phyloP scores from a whole-genome alignment of 2,329 filamentous ascomycete genomes.

The Nakataea oryzae region DNA sequence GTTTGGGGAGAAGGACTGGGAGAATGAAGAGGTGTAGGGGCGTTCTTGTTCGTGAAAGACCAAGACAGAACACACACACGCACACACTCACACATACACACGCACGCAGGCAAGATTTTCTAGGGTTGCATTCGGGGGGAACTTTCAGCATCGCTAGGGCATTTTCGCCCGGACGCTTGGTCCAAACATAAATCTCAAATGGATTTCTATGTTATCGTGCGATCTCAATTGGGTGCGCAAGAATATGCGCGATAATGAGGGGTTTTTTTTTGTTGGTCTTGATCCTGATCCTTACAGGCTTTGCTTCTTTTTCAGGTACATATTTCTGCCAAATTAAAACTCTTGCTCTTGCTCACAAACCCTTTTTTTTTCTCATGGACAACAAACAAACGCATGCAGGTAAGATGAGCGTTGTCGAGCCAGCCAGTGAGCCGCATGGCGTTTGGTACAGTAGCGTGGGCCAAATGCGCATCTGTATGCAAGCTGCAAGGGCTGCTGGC shows the following conservation, averaged over 20 bases:
- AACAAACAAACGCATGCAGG: background rate
- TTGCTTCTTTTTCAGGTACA: background rate
- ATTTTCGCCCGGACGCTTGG: too few species aligned
- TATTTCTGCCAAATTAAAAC: too few species aligned
- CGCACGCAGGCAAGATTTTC: background rate
- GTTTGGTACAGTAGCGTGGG: background rate
- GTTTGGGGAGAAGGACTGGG: conserved; percentile 56
- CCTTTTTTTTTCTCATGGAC: too few species aligned
- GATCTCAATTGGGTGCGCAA: background rate
- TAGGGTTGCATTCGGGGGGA: background rate
- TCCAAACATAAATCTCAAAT: background rate
- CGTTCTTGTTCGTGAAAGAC: background rate
- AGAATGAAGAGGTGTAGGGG: conserved; percentile 48
- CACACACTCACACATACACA: background rate
- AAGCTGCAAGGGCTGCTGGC: background rate
- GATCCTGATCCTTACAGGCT: background rate
- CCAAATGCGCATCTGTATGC: background rate
- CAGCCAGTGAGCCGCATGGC: background rate
- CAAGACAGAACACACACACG: too few species aligned
- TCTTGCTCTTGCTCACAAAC: too few species aligned
- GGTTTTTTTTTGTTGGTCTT: background rate
- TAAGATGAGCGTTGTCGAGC: background rate
- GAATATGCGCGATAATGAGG: too few species aligned
- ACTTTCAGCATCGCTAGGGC: background rate
- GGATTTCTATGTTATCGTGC: background rate